Evolutionary conservation across 2,329 filamentous ascomycete species (phyloP).

Genomic region (Aureobasidium melanogenum): DNA sequence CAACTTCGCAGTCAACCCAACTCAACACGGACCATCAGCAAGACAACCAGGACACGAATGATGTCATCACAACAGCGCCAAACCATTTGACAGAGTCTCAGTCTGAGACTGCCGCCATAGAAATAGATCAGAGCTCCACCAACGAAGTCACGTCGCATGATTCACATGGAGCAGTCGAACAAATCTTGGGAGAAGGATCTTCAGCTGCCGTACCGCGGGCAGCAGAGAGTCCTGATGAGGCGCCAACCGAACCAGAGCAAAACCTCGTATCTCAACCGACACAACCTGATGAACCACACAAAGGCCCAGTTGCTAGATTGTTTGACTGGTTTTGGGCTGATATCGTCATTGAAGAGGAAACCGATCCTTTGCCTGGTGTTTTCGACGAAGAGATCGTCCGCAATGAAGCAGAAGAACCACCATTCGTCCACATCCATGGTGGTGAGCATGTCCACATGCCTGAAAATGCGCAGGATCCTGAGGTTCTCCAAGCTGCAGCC

Average conservation of each 20-base stretch:
- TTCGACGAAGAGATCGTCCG: slow-evolving; percentile 49
- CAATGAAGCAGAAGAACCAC: slow-evolving; percentile 51
- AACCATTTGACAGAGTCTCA: background rate
- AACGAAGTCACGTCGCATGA: background rate
- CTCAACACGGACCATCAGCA: background rate
- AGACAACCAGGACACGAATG: background rate
- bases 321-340: slow-evolving; percentile 43
- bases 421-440: slow-evolving; percentile 41
- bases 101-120: background rate
- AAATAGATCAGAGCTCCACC: background rate
- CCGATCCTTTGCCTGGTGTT: slow-evolving; percentile 24
- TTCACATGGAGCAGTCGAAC: background rate
- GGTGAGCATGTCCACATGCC: slow-evolving; percentile 12
- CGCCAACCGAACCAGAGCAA: background rate
- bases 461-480: slow-evolving; percentile 46
- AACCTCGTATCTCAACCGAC: background rate
- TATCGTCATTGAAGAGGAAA: slow-evolving; percentile 24
- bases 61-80: background rate
- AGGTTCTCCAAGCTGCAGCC: slow-evolving; percentile 55
- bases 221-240: background rate
- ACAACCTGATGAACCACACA: background rate
- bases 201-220: background rate
- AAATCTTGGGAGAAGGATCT: background rate
- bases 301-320: slow-evolving; percentile 16
- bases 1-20: background rate